A percentile compares a stretch with the other conserved stretches of the same genome.
Evolutionary conservation across 192 early-diverging fungal species (phyloP).

Genomic region (Coemansia pectinata): DNA sequence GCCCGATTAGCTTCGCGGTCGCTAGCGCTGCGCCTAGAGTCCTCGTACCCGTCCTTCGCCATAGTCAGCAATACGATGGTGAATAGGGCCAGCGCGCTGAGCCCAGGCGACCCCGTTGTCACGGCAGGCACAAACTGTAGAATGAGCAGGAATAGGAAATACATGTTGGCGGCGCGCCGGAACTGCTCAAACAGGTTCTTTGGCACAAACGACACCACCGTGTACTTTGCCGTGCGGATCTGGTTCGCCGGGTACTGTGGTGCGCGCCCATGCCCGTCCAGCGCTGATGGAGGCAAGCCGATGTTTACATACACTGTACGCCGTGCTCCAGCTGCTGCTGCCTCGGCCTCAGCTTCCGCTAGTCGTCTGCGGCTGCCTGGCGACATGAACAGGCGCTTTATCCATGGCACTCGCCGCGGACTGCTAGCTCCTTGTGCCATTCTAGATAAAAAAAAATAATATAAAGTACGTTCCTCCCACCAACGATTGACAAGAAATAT

Average conservation of each 20-base stretch:
- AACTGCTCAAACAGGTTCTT: constrained; percentile 98
- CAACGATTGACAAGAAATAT: background rate
- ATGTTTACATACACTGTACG: constrained; percentile 66
- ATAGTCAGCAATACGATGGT: constrained; percentile 78
- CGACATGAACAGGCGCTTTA: constrained; percentile 28
- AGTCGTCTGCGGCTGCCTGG: background rate
- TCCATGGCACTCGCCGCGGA: constrained; percentile 7
- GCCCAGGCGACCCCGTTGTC: constrained; percentile 62
- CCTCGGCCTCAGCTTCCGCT: constrained; percentile 11
- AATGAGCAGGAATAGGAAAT: constrained; percentile 88
- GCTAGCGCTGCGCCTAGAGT: constrained; percentile 80
- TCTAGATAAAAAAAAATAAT: constrained; percentile 3
- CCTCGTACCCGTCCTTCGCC: constrained; percentile 91
- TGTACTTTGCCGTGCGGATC: constrained; percentile 91
- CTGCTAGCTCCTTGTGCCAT: constrained; percentile 2
- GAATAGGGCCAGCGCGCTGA: constrained; percentile 80
- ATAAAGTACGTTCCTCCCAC: background rate
- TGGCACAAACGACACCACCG: constrained; percentile 84
- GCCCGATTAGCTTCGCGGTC: constrained; percentile 85
- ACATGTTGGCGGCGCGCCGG: constrained; percentile 91
- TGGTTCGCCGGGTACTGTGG: constrained; percentile 66
- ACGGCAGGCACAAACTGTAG: constrained; percentile 79
- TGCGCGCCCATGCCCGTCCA: constrained; percentile 53
- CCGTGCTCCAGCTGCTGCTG: constrained; percentile 20
- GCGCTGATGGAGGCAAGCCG: constrained; percentile 55